Percentiles rank a stretch among this genome's conserved stretches.
phyloP scores from a whole-genome alignment of 345 rosid genomes.

The Salix caprea region DNA sequence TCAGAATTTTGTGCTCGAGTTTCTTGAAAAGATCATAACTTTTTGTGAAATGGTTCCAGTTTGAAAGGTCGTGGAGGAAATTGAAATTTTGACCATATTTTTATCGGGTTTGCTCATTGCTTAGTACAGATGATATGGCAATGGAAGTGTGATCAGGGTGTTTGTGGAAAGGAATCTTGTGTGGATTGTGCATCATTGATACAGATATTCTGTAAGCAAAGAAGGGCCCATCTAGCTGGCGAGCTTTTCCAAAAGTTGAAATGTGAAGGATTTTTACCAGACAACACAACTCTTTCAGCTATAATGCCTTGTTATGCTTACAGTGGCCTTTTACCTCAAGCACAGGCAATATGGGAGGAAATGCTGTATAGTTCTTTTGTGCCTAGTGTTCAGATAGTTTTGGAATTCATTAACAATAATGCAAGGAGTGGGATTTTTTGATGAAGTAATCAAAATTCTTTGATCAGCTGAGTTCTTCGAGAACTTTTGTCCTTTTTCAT shows the following conservation, averaged over 20 bases:
- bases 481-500: conserved; percentile 28
- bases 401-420: conserved; percentile 48
- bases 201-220: conserved; percentile 23
- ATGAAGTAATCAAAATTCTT: conserved; percentile 35
- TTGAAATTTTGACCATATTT: not conserved
- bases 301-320: conserved; percentile 49
- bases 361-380: conserved; percentile 38
- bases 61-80: not conserved
- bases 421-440: conserved; percentile 33
- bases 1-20: not conserved
- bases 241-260: conserved; percentile 42
- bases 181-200: conserved; percentile 43
- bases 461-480: conserved; percentile 33
- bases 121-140: conserved; percentile 26
- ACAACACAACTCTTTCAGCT: conserved; percentile 37
- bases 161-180: conserved; percentile 15
- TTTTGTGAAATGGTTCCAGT: not conserved
- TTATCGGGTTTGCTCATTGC: not conserved
- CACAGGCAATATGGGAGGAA: conserved; percentile 49
- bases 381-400: conserved; percentile 38
- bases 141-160: conserved; percentile 21
- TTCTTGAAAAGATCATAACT: not conserved
- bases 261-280: conserved; percentile 31
- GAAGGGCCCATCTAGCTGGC: conserved; percentile 36
- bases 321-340: conserved; percentile 39